Evolutionary conservation across 129 eudicot genomes (phyloP).

Genomic region (Arctium minus): DNA sequence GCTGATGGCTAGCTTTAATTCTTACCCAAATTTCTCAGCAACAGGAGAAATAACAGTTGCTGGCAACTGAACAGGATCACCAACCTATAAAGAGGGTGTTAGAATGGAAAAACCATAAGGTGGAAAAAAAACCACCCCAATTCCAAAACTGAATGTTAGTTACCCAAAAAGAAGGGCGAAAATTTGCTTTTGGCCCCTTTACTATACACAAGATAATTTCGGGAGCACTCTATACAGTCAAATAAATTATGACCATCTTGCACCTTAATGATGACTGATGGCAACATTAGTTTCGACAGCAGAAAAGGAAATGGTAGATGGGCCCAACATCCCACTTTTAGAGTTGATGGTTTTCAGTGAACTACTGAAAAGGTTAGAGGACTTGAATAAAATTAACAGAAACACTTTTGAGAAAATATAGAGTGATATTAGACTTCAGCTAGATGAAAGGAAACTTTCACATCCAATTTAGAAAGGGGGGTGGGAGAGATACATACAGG

Average conservation of each 20-base stretch:
- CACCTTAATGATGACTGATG: background rate
- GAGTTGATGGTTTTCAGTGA: background rate
- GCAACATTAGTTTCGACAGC: background rate
- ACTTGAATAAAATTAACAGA: too few species aligned
- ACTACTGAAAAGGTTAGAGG: background rate
- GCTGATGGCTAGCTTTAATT: background rate
- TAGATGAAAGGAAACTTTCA: background rate
- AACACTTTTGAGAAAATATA: background rate
- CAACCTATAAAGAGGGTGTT: slow-evolving; percentile 49
- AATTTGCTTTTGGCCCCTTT: background rate
- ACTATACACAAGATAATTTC: background rate
- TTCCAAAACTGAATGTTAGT: background rate
- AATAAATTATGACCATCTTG: background rate
- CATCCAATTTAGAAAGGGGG: background rate
- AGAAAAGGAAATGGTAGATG: background rate
- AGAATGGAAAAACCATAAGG: background rate
- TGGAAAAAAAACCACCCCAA: background rate
- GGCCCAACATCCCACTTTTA: background rate
- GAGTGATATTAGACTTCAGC: background rate
- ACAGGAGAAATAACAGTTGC: slow-evolving; percentile 89
- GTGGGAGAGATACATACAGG: background rate
- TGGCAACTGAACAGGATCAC: slow-evolving; percentile 98
- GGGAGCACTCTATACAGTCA: background rate
- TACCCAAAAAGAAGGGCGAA: background rate
- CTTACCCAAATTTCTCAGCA: slow-evolving; percentile 85